Base-by-base conservation (phyloP, 202 grass and related monocot species). In the Panicum virgatum region DNA sequence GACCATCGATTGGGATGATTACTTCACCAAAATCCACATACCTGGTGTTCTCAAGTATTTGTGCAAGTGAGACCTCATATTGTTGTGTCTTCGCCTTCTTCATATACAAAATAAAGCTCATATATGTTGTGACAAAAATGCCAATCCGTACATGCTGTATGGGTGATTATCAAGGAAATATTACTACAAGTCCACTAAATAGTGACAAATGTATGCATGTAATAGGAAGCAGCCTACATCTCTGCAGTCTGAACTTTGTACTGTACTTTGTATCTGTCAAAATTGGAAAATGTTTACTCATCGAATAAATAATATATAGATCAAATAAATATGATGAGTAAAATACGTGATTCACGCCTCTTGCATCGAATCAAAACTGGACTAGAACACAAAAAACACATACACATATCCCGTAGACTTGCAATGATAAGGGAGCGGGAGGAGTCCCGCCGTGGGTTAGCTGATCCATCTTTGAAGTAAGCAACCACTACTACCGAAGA, bases 1-100 rank as follows among this genome's bases (percentile, higher is more conserved):
- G 68, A 50, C 26, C 25, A 48, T 71, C 4, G 44, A 71, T 2
- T 71, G 68, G 68, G 44, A 50, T 0, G 3, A 48, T 19, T 71
- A 71, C 26, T 71, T 71, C 68, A 48, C 43, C 0, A 48, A 0
- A 48, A 71, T 50, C 26, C 68, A 71, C 26, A 32, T 71, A 29
- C 44, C 68, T 7, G 68, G 68, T 32, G 44, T 71, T 32, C 68
- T 71, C 68, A 71, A 71, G 13, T 71, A 71, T 27, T 16, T 69
- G 22, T 69, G 42, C 66, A 46, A 69, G 23, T 69, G 66, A 69
- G 47, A 15, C 22, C 3, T 46, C 5, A 5, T 25, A 8, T 27
- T 7, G 12, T 60, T 60, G 25, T 25, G 29, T 61, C 12, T 61
- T 30, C 5, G 1, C 25, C 13, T 3, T 15, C 25, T 29, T 29